Evolutionary conservation across 805 yeast species (phyloP).

Genomic region (Zygosaccharomyces bisporus): DNA sequence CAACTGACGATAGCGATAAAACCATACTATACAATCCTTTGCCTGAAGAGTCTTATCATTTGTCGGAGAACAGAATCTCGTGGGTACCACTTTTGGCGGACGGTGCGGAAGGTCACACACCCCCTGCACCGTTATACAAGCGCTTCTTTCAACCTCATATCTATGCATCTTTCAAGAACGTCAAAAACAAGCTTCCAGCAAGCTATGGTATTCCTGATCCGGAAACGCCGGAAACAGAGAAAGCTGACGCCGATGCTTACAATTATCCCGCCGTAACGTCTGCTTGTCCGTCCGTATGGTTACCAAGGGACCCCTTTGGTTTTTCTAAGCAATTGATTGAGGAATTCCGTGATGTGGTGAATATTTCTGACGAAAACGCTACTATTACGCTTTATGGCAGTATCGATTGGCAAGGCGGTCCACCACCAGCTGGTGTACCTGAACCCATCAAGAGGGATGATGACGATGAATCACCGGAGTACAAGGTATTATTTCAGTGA

Average conservation of each 20-base stretch:
- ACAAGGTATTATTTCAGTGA: background rate
- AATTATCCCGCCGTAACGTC: constrained; percentile 71
- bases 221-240: constrained; percentile 39
- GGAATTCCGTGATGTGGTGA: constrained; percentile 51
- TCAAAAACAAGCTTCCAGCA: constrained; percentile 53
- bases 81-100: constrained; percentile 67
- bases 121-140: constrained; percentile 41
- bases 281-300: constrained; percentile 77
- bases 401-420: constrained; percentile 47
- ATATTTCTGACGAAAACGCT: constrained; percentile 67
- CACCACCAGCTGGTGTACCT: constrained; percentile 39
- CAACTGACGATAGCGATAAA: constrained; percentile 11
- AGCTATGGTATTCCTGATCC: constrained; percentile 50
- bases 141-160: constrained; percentile 55
- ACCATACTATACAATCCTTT: constrained; percentile 9
- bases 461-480: constrained; percentile 12
- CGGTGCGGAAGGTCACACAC: constrained; percentile 40
- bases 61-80: constrained; percentile 25
- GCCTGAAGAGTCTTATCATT: constrained; percentile 9
- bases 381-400: constrained; percentile 49
- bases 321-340: constrained; percentile 60
- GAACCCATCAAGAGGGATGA: constrained; percentile 14
- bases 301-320: constrained; percentile 87
- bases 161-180: constrained; percentile 48
- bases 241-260: constrained; percentile 56